These are phyloP conservation scores for Phoenix dactylifera DNA, from an alignment of 176 grass and related monocot species.

Conservation along the genomic window DNA sequence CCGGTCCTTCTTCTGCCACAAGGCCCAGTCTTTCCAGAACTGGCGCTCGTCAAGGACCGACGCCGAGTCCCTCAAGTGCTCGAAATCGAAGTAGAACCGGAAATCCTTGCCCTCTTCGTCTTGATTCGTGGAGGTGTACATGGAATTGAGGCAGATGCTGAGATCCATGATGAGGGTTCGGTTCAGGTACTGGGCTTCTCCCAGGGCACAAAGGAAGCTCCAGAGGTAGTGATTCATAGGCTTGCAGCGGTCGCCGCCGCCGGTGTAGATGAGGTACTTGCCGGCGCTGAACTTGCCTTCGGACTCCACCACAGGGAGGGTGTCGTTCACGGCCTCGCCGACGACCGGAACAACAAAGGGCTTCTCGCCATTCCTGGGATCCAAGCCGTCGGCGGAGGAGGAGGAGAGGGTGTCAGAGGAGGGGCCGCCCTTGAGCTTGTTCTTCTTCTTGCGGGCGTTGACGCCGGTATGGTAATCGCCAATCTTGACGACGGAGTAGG, in stretches of 20 bases:
- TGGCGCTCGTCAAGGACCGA: background rate
- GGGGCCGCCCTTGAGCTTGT: slow-evolving; percentile 38
- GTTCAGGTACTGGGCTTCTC: slow-evolving; percentile 5
- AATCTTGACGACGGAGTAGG: slow-evolving; percentile 34
- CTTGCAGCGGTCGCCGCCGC: slow-evolving; percentile 88
- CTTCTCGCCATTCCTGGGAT: slow-evolving; percentile 29
- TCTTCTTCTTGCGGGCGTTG: slow-evolving; percentile 54
- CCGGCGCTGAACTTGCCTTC: slow-evolving; percentile 54
- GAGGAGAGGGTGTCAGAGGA: background rate
- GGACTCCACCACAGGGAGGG: slow-evolving; percentile 57
- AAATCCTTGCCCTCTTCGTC: slow-evolving; percentile 4
- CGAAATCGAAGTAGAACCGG: slow-evolving; percentile 8
- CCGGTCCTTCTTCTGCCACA: background rate
- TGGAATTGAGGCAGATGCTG: slow-evolving; percentile 1
- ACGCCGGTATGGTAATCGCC: slow-evolving; percentile 73
- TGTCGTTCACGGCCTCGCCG: slow-evolving; percentile 77
- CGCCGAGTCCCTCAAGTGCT: background rate
- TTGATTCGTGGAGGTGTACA: background rate
- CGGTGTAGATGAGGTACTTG: slow-evolving; percentile 72
- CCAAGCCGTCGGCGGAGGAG: slow-evolving; percentile 5
- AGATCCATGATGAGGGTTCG: slow-evolving; percentile 1
- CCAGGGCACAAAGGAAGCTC: slow-evolving; percentile 6
- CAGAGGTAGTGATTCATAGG: slow-evolving; percentile 16
- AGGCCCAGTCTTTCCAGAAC: background rate
- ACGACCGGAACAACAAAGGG: slow-evolving; percentile 37